Base-by-base conservation (phyloP, 2,329 filamentous ascomycete species). In the Diplodia mutila region DNA sequence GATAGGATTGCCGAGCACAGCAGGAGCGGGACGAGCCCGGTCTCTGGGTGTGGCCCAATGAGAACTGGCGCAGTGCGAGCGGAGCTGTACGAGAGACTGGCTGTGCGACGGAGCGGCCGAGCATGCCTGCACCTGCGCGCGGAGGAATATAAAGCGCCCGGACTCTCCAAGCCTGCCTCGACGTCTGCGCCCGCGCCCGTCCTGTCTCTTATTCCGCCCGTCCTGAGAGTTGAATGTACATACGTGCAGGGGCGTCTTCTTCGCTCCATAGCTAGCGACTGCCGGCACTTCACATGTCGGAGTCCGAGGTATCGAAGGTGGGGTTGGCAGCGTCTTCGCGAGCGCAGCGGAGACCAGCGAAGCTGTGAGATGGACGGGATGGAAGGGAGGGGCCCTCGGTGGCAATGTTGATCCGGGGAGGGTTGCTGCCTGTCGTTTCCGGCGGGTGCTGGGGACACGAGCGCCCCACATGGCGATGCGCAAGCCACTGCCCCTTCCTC, bases 391-490 rank as follows among this genome's bases (percentile, higher is more conserved):
- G 27, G 27, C 18, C 42, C 18, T 46, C 42, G 42, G 42, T 46
- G 42, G n/a, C 12, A 46, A n/a, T 46, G 42, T 46, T 46, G 42
- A 46, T 46, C 42, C 42, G 34, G 34, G 34, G 34, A 37, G 34
- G 34, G 34, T 37, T 37, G 53, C 32, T 39, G 53, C 18, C 42
- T 46, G 42, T 46, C n/a, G 42, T 46, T 46, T 21, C 42, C n/a
- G 42, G 18, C 42, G 18, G 42, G 7, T 46, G 42, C 14, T 12
- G n/a, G 53, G 29, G n/a, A 61, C 57, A 48, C 57, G 57, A 32
- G 57, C 39, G 57, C 57, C 57, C 57, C 57, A 61, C 57, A 61
- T 48, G 46, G 59, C 59, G 29, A 48, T 63, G 59, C 34, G 34
- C 42, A 63, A 51, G 59, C 59, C 59, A 37, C 46, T 51, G 55